Conservation (phyloP, 371 early-diverging fungal species). For the Dichotomocladium elegans region DNA sequence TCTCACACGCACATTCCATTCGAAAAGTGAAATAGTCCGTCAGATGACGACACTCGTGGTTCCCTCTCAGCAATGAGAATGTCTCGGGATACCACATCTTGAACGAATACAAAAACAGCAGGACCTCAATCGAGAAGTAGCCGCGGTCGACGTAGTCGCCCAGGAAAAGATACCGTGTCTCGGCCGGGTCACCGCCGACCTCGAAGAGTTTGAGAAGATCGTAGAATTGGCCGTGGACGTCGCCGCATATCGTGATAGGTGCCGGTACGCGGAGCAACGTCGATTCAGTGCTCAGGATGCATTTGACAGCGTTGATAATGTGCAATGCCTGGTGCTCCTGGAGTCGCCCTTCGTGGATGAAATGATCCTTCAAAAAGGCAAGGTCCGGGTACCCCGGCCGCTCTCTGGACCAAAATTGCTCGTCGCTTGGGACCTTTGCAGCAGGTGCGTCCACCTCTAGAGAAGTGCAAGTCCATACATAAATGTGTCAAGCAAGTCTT, state of each 20-base stretch:
- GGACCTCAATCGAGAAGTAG: slow-evolving; percentile 84
- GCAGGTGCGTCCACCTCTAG: slow-evolving; percentile 57
- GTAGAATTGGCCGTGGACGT: slow-evolving; percentile 99
- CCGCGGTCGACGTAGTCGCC: slow-evolving; percentile 99
- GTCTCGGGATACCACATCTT: slow-evolving; percentile 93
- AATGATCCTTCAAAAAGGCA: slow-evolving; percentile 83
- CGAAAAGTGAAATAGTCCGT: slow-evolving; percentile 98
- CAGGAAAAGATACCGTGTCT: slow-evolving; percentile 86
- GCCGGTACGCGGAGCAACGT: slow-evolving; percentile 87
- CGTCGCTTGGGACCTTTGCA: slow-evolving; percentile 41
- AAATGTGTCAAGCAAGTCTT: no score
- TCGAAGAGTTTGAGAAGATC: slow-evolving; percentile 98
- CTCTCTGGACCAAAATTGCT: slow-evolving; percentile 56
- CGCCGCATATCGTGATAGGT: slow-evolving; percentile 95
- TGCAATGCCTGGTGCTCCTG: slow-evolving; percentile 89
- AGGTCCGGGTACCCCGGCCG: slow-evolving; percentile 74
- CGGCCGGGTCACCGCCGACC: slow-evolving; percentile 91
- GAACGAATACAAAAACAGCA: slow-evolving; percentile 82
- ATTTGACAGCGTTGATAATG: slow-evolving; percentile 75
- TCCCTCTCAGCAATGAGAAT: slow-evolving; percentile 93
- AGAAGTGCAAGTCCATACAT: neutral
- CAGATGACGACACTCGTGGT: slow-evolving; percentile 97
- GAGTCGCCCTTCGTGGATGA: slow-evolving; percentile 86
- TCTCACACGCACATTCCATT: slow-evolving; percentile 77
- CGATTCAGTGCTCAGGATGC: slow-evolving; percentile 72